These are phyloP conservation scores for Chlamydomonas schloesseri DNA, from an alignment of 139 green algal genomes.

Conservation along the genomic window DNA sequence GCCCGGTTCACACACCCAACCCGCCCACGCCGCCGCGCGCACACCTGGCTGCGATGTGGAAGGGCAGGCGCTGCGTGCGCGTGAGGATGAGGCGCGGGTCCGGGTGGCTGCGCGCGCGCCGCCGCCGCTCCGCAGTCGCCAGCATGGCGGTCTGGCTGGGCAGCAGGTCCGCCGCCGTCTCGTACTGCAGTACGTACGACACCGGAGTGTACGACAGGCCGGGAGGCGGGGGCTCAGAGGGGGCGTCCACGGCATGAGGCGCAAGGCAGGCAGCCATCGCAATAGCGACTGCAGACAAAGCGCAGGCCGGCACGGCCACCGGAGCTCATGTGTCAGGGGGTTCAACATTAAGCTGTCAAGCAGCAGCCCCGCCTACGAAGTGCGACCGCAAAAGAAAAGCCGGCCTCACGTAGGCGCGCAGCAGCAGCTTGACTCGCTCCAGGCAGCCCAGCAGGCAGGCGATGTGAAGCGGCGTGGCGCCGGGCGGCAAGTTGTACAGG, in stretches of 20 bases:
- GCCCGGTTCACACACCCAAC: too few species aligned
- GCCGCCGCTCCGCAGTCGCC: constrained; percentile 36
- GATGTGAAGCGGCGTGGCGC: constrained; percentile 52
- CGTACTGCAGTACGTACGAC: constrained; percentile 51
- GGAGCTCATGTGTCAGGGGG: too few species aligned
- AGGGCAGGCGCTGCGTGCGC: constrained; percentile 46
- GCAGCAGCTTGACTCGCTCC: constrained; percentile 41
- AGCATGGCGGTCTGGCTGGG: constrained; percentile 44
- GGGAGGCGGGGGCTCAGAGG: too few species aligned
- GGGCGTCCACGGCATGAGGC: too few species aligned
- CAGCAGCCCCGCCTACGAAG: too few species aligned
- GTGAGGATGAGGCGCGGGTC: constrained; percentile 60
- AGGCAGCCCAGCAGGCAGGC: constrained; percentile 42
- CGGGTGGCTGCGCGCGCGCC: constrained; percentile 42
- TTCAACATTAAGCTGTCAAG: too few species aligned
- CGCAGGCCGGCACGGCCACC: too few species aligned
- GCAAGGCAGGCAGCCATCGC: too few species aligned
- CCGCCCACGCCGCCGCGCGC: too few species aligned
- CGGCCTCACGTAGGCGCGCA: constrained; percentile 54
- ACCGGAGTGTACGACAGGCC: too few species aligned
- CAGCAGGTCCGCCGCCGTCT: constrained; percentile 39
- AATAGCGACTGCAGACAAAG: too few species aligned
- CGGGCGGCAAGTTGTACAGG: constrained; percentile 29
- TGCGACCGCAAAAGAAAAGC: too few species aligned
- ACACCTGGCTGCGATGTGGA: constrained; percentile 40